Evolutionary conservation across 257 asterid genomes (phyloP).

Genomic region (Jacaranda mimosifolia): DNA sequence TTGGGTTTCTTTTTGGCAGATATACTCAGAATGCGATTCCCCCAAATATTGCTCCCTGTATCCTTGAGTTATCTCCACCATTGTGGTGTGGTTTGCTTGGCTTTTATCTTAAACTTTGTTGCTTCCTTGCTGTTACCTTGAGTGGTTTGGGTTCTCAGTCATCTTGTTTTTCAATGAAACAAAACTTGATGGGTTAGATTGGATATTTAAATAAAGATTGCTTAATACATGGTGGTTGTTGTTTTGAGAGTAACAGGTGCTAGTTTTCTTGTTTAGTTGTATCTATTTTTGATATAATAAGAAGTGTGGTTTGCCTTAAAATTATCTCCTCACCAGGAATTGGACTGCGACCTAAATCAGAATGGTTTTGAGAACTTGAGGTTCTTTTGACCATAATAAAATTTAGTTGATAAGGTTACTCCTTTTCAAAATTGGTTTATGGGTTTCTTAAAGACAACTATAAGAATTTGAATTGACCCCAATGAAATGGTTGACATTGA

Average conservation of each 20-base stretch:
- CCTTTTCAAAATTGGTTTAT: too few relatives aligned
- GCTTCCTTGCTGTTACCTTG: slow-evolving; percentile 8
- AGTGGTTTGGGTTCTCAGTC: slow-evolving; percentile 14
- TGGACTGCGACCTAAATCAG: too few relatives aligned
- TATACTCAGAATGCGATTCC: slow-evolving; percentile 83
- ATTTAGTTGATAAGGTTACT: too few relatives aligned
- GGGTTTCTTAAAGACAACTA: too few relatives aligned
- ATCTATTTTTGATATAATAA: neutral
- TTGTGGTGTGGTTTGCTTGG: slow-evolving; percentile 27
- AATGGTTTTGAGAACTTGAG: too few relatives aligned
- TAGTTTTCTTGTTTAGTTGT: neutral
- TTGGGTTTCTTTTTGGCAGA: slow-evolving; percentile 57
- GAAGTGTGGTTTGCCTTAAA: too few relatives aligned
- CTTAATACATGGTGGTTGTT: neutral
- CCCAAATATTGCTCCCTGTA: slow-evolving; percentile 90
- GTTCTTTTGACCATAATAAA: too few relatives aligned
- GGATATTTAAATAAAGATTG: neutral
- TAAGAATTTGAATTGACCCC: too few relatives aligned
- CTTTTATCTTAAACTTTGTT: slow-evolving; percentile 6
- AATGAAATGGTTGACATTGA: too few relatives aligned
- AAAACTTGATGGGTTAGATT: neutral
- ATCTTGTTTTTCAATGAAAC: neutral
- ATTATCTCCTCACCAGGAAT: too few relatives aligned
- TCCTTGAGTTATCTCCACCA: slow-evolving; percentile 54
- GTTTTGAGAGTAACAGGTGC: neutral